A percentile compares a stretch with the other conserved stretches of the same genome.
These are phyloP conservation scores for Naganishia antarctica DNA, from an alignment of 768 basidiomycete genomes.

Conservation along the genomic window DNA sequence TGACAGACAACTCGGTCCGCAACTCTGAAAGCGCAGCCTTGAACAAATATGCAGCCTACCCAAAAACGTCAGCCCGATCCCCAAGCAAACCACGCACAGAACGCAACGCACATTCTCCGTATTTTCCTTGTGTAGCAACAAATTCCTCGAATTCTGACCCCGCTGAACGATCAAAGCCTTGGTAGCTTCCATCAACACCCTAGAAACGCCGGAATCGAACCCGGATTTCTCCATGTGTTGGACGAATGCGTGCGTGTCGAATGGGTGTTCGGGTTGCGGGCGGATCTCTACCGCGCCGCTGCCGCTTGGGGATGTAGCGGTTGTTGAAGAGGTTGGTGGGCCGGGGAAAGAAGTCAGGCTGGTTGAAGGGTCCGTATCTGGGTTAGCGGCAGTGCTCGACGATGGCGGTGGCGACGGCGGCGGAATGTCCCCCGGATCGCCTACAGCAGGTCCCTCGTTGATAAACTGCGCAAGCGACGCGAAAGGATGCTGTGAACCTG, in stretches of 20 bases:
- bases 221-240: constrained; percentile 46
- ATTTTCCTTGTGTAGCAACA: constrained; percentile 50
- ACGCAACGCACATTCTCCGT: constrained; percentile 50
- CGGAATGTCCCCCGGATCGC: background rate
- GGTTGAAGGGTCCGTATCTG: background rate
- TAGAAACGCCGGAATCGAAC: constrained; percentile 35
- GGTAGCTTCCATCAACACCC: constrained; percentile 48
- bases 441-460: background rate
- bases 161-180: constrained; percentile 43
- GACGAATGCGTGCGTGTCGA: constrained; percentile 52
- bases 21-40: constrained; percentile 87
- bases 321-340: background rate
- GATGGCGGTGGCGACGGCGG: constrained; percentile 5
- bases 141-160: constrained; percentile 38
- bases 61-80: background rate
- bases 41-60: constrained; percentile 89
- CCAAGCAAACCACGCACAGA: background rate
- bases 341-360: background rate
- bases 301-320: background rate
- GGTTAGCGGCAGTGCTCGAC: no score
- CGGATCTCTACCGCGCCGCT: background rate
- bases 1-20: constrained; percentile 75
- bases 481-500: constrained; percentile 20
- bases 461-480: constrained; percentile 19
- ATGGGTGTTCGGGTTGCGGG: constrained; percentile 42